These are phyloP conservation scores for Cubamyces sp. DNA, from an alignment of 768 basidiomycete species.

Conservation along the genomic window DNA sequence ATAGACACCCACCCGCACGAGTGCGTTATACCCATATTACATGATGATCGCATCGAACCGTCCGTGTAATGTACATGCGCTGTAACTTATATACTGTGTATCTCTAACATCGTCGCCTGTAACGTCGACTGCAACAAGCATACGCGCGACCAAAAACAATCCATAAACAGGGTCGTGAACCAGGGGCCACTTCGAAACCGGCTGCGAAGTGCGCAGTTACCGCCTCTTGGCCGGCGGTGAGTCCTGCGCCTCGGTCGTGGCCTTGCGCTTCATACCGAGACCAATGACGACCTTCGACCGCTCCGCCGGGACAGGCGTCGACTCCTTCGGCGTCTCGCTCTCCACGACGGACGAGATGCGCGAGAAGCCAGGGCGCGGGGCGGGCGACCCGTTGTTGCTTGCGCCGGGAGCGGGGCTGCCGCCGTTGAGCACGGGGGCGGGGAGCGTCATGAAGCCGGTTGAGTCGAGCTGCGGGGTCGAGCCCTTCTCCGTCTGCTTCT, in stretches of 20 bases:
- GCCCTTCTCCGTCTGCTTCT: slow-evolving; percentile 64
- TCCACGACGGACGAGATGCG: slow-evolving; percentile 65
- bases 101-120: slow-evolving; percentile 10
- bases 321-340: slow-evolving; percentile 45
- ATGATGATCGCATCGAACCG: slow-evolving; percentile 14
- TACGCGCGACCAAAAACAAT: background rate
- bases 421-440: slow-evolving; percentile 54
- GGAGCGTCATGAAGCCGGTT: slow-evolving; percentile 74
- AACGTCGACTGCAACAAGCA: background rate
- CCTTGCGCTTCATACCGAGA: slow-evolving; percentile 80
- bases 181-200: background rate
- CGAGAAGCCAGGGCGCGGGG: slow-evolving; percentile 75
- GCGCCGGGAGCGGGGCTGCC: slow-evolving; percentile 39
- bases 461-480: slow-evolving; percentile 50
- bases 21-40: slow-evolving; percentile 11
- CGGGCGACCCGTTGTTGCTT: slow-evolving; percentile 53
- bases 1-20: background rate
- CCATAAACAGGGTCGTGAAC: background rate
- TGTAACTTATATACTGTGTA: slow-evolving; percentile 23
- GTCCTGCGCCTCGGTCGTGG: slow-evolving; percentile 66
- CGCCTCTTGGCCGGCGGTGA: slow-evolving; percentile 66
- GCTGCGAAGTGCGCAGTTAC: slow-evolving; percentile 2
- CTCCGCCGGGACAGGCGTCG: slow-evolving; percentile 65
- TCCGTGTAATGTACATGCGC: slow-evolving; percentile 26
- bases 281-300: slow-evolving; percentile 79